phyloP scores from a whole-genome alignment of 805 yeast species.

The Candida boleticola region DNA sequence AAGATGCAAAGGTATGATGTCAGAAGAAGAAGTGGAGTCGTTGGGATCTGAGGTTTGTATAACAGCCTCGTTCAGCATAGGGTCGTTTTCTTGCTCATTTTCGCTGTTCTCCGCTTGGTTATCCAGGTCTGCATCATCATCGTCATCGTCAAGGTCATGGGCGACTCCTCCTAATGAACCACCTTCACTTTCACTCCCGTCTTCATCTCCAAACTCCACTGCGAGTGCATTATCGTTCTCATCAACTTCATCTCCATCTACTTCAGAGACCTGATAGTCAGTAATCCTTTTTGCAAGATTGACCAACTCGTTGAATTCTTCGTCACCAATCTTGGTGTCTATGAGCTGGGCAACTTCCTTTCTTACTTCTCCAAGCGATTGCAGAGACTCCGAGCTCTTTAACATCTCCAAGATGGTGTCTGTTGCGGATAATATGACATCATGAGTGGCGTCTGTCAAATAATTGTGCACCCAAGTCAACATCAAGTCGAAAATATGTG shows the following conservation, averaged over 20 bases:
- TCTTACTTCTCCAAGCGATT: conserved; percentile 44
- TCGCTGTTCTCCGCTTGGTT: not conserved
- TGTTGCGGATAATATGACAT: conserved; percentile 66
- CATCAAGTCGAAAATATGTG: conserved; percentile 53
- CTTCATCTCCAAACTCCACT: conserved; percentile 44
- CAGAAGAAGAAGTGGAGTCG: not conserved
- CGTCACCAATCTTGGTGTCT: conserved; percentile 33
- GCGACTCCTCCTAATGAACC: conserved; percentile 20
- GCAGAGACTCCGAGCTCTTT: conserved; percentile 38
- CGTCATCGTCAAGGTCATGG: conserved; percentile 24
- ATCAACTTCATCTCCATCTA: conserved; percentile 15
- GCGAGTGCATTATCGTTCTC: conserved; percentile 36
- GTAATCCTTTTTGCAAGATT: conserved; percentile 46
- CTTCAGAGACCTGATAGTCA: conserved; percentile 39
- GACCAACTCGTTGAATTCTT: conserved; percentile 45
- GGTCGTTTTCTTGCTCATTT: conserved; percentile 12
- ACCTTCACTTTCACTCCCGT: conserved; percentile 26
- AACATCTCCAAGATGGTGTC: conserved; percentile 59
- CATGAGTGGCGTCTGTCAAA: conserved; percentile 76
- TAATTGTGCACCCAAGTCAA: conserved; percentile 55
- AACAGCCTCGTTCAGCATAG: conserved; percentile 8
- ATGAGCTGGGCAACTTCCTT: conserved; percentile 52
- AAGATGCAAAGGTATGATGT: conserved; percentile 10
- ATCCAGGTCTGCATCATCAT: conserved; percentile 16
- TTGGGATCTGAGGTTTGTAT: not conserved